Evolutionary conservation across 139 green algal species (phyloP).

Genomic region (Coccomyxa sp.): DNA sequence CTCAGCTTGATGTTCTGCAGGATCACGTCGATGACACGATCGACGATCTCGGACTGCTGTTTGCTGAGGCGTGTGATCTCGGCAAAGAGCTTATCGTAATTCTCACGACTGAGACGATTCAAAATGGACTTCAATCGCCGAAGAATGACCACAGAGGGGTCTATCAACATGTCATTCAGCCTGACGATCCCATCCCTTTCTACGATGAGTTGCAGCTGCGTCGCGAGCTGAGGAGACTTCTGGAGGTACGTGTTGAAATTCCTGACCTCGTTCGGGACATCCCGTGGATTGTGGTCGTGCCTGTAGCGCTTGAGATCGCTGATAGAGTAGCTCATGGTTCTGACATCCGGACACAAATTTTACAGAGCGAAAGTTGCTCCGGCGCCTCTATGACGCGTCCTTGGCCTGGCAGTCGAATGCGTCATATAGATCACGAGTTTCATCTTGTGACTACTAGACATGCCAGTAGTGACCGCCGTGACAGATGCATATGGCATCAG

Average conservation of each 20-base stretch:
- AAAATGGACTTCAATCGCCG: neutral
- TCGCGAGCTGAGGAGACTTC: neutral
- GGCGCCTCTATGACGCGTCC: neutral
- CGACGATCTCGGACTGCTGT: neutral
- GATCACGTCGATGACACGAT: neutral
- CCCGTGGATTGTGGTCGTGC: neutral
- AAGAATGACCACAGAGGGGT: neutral
- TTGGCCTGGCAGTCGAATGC: neutral
- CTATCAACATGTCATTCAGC: neutral
- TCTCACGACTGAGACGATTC: neutral
- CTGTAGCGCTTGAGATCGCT: neutral
- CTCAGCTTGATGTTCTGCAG: neutral
- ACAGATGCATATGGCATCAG: neutral
- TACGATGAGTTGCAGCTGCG: neutral
- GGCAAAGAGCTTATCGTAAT: neutral
- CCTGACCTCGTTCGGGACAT: neutral
- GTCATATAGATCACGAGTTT: neutral
- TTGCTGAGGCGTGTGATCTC: neutral
- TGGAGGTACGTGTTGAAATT: neutral
- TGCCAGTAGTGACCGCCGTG: neutral
- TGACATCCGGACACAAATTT: conserved; percentile 1
- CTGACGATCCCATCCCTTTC: neutral
- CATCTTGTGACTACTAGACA: neutral
- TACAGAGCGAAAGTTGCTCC: neutral
- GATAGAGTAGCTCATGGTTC: neutral